Conservation (phyloP, 495 filamentous ascomycete genomes). For the Darksidea phi region DNA sequence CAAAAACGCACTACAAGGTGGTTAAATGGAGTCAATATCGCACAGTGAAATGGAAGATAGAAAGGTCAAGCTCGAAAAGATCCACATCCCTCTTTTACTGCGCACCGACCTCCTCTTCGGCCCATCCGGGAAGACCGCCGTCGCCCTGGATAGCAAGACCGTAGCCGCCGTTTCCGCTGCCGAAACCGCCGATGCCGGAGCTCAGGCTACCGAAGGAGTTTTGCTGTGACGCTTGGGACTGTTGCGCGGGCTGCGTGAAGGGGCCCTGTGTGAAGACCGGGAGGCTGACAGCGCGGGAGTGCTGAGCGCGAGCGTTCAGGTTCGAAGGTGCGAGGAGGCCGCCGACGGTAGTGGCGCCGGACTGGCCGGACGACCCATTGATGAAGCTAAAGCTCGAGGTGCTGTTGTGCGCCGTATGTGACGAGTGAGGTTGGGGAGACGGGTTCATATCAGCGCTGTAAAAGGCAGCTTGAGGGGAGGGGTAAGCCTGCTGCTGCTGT, state of each 20-base stretch:
- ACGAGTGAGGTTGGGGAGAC: slow-evolving; percentile 44
- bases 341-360: slow-evolving; percentile 65
- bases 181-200: slow-evolving; percentile 57
- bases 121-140: slow-evolving; percentile 62
- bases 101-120: slow-evolving; percentile 37
- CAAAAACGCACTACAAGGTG: slow-evolving; percentile 7
- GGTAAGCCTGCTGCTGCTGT: slow-evolving; percentile 59
- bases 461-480: slow-evolving; percentile 59
- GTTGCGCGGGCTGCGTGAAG: slow-evolving; percentile 50
- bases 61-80: too few relatives aligned
- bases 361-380: slow-evolving; percentile 34
- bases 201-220: slow-evolving; percentile 60
- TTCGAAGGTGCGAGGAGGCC: slow-evolving; percentile 74
- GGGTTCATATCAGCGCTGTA: slow-evolving; percentile 59
- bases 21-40: slow-evolving; percentile 24
- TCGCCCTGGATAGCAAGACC: slow-evolving; percentile 65
- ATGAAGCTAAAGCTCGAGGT: slow-evolving; percentile 51
- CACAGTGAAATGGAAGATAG: slow-evolving; percentile 30
- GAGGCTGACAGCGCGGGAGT: slow-evolving; percentile 80
- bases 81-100: slow-evolving; percentile 20
- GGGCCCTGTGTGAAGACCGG: slow-evolving; percentile 68
- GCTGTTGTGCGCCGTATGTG: slow-evolving; percentile 52
- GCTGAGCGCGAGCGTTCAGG: slow-evolving; percentile 63
- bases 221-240: slow-evolving; percentile 41
- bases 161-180: slow-evolving; percentile 53